These are phyloP conservation scores for Aphanoascus verrucosus DNA, from an alignment of 2,329 filamentous ascomycete species.

Conservation along the genomic window DNA sequence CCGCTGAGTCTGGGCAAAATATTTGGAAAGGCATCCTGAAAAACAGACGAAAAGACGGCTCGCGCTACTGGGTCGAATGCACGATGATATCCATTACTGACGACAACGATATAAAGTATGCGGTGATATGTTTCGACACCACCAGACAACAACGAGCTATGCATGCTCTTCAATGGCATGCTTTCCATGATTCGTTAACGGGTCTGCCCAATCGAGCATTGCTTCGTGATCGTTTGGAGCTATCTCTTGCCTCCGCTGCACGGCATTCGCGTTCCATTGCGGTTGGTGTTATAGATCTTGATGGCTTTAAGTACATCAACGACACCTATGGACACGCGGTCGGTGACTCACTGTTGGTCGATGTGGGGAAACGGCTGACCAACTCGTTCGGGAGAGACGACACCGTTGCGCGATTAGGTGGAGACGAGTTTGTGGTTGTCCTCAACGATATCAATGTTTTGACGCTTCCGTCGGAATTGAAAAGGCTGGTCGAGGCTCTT, in stretches of 20 bases:
- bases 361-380: background rate
- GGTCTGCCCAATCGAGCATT: background rate
- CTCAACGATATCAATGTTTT: background rate
- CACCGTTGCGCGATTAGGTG: background rate
- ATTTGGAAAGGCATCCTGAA: background rate
- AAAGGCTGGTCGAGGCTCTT: background rate
- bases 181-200: background rate
- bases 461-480: background rate
- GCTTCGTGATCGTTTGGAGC: background rate
- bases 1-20: background rate
- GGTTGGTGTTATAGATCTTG: background rate
- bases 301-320: background rate
- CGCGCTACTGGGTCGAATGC: no score
- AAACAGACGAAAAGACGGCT: no score
- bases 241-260: background rate
- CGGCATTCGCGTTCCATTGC: background rate
- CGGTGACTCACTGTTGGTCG: background rate
- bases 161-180: background rate
- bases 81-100: no score
- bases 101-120: no score
- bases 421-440: background rate
- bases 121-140: no score
- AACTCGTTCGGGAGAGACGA: background rate
- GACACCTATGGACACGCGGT: background rate
- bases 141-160: background rate